Conservation (phyloP, 768 basidiomycete genomes). For the Phylloporus scabripes region DNA sequence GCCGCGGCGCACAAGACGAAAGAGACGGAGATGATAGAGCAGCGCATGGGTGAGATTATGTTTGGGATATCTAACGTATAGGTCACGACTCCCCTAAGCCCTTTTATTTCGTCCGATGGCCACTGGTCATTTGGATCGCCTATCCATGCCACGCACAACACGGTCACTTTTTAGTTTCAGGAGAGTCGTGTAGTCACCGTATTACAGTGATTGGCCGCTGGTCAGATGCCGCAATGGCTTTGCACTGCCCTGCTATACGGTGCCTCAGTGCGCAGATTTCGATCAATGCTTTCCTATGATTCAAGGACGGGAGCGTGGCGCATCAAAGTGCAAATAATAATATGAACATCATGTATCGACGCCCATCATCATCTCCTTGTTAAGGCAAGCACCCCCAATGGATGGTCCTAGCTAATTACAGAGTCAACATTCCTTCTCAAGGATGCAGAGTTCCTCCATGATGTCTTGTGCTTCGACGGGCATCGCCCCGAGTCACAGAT, state of each 20-base stretch:
- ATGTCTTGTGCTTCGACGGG: too few species aligned
- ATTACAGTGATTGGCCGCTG: too few species aligned
- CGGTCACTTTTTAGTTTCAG: too few species aligned
- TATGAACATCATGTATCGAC: background rate
- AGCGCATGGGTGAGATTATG: conserved; percentile 13
- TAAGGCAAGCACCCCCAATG: too few species aligned
- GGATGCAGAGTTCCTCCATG: too few species aligned
- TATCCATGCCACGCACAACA: background rate
- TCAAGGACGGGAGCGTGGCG: background rate
- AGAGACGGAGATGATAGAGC: background rate
- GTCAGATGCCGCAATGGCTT: background rate
- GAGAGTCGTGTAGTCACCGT: background rate
- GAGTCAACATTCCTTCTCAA: too few species aligned
- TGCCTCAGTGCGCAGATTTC: background rate
- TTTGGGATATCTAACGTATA: background rate
- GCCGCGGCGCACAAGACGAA: too few species aligned
- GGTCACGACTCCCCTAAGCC: background rate
- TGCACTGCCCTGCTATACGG: conserved; percentile 8
- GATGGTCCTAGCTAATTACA: too few species aligned
- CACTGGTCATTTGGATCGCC: conserved; percentile 5
- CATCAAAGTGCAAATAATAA: background rate
- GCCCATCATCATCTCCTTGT: background rate
- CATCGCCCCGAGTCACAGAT: too few species aligned
- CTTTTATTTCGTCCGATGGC: conserved; percentile 22
- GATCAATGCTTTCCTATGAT: background rate